Percentiles rank a stretch among this genome's conserved stretches.
phyloP scores from a whole-genome alignment of 345 rosid genomes.

The Acer yangbiense region DNA sequence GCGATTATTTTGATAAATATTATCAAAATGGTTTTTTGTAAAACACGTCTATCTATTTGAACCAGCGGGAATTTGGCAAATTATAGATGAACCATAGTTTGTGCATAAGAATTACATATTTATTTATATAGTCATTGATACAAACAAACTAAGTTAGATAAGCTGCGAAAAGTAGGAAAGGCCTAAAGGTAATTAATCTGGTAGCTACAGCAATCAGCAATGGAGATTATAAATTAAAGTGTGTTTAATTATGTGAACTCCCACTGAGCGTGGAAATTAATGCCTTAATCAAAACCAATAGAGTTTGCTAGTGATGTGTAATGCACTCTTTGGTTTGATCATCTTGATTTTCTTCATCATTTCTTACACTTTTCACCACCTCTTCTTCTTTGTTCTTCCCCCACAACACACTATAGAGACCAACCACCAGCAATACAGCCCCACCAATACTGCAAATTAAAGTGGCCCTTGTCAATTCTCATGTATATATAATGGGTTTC shows the following conservation, averaged over 20 bases:
- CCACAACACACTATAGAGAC: constrained; percentile 82
- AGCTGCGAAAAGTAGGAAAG: background rate
- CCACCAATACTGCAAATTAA: constrained; percentile 61
- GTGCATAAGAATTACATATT: no score
- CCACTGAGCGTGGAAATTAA: background rate
- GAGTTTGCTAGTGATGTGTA: constrained; percentile 17
- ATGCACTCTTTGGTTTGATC: constrained; percentile 36
- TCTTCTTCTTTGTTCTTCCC: constrained; percentile 68
- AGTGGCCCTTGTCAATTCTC: background rate
- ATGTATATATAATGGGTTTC: background rate
- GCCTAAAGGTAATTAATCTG: no score
- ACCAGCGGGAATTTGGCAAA: no score
- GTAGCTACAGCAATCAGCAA: background rate
- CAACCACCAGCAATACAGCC: constrained; percentile 67
- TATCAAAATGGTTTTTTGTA: no score
- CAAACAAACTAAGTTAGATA: background rate
- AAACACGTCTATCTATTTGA: no score
- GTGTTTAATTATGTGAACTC: background rate
- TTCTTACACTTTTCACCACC: constrained; percentile 8
- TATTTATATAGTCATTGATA: no score
- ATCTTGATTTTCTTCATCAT: constrained; percentile 30
- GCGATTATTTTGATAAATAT: no score
- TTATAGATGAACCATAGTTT: no score
- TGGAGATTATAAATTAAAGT: background rate
- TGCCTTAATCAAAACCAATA: no score